These are phyloP conservation scores for Pyrenochaeta sp. DNA, from an alignment of 2,329 filamentous ascomycete genomes.

Conservation along the genomic window DNA sequence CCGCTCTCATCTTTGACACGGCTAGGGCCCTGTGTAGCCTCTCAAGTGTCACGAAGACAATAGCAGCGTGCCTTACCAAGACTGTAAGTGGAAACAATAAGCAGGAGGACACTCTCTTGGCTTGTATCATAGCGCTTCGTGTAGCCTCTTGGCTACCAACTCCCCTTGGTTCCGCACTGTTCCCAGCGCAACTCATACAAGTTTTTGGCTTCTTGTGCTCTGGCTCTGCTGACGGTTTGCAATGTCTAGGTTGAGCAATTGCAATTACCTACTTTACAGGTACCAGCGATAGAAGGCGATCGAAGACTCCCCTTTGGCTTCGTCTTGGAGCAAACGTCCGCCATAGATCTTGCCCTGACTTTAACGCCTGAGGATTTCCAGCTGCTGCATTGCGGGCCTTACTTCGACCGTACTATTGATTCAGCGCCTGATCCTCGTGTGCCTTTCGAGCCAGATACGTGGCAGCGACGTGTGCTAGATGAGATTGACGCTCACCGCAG, in stretches of 20 bases:
- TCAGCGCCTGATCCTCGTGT: slow-evolving; percentile 73
- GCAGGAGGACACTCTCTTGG: too few relatives aligned
- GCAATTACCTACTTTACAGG: slow-evolving; percentile 48
- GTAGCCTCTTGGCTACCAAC: too few relatives aligned
- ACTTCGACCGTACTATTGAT: slow-evolving; percentile 78
- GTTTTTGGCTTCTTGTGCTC: too few relatives aligned
- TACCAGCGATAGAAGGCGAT: slow-evolving; percentile 42
- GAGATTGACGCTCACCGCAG: slow-evolving; percentile 75
- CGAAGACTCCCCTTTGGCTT: slow-evolving; percentile 57
- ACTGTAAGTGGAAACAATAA: slow-evolving; percentile 27
- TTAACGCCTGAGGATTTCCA: slow-evolving; percentile 67
- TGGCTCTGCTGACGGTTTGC: too few relatives aligned
- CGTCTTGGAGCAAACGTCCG: slow-evolving; percentile 27
- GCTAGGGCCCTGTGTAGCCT: slow-evolving; percentile 39
- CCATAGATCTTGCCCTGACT: slow-evolving; percentile 46
- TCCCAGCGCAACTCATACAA: too few relatives aligned
- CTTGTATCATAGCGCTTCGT: too few relatives aligned
- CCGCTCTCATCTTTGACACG: slow-evolving; percentile 44
- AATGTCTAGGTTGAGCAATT: slow-evolving; percentile 42
- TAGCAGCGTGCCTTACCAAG: slow-evolving; percentile 40
- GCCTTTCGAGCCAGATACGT: slow-evolving; percentile 76
- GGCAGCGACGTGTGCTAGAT: slow-evolving; percentile 78
- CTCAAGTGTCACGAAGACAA: slow-evolving; percentile 39
- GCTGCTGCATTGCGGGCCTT: slow-evolving; percentile 73
- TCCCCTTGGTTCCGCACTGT: too few relatives aligned